Evolutionary conservation across 2,329 filamentous ascomycete genomes (phyloP).

Genomic region (Didymella exigua): DNA sequence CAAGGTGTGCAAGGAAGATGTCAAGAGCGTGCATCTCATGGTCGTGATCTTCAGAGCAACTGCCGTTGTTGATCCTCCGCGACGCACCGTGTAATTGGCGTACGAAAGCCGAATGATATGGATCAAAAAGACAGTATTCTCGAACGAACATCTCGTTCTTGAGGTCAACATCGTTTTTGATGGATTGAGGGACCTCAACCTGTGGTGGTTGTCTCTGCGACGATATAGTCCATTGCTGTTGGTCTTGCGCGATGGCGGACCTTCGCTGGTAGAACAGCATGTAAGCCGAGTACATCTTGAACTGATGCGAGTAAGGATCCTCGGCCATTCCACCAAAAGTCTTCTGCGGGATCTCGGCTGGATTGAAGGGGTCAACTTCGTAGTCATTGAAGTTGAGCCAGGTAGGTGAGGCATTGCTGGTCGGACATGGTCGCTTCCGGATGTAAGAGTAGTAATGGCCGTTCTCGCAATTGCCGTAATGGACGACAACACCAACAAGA

Average conservation of each 20-base stretch:
- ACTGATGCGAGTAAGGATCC: slow-evolving; percentile 35
- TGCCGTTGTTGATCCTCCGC: slow-evolving; percentile 54
- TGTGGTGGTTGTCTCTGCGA: slow-evolving; percentile 52
- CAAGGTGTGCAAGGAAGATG: slow-evolving; percentile 68
- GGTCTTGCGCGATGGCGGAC: slow-evolving; percentile 61
- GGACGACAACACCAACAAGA: slow-evolving; percentile 91
- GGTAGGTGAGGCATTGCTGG: slow-evolving; percentile 50
- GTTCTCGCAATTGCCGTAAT: slow-evolving; percentile 89
- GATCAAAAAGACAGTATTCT: slow-evolving; percentile 80
- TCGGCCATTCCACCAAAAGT: slow-evolving; percentile 66
- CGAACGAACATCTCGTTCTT: slow-evolving; percentile 77
- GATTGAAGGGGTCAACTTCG: slow-evolving; percentile 77
- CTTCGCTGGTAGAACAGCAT: slow-evolving; percentile 96
- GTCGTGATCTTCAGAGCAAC: slow-evolving; percentile 56
- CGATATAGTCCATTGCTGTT: slow-evolving; percentile 48
- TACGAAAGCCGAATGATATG: slow-evolving; percentile 71
- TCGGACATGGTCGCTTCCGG: slow-evolving; percentile 71
- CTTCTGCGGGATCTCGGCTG: slow-evolving; percentile 70
- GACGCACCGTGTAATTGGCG: slow-evolving; percentile 65
- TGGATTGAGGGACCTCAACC: slow-evolving; percentile 52
- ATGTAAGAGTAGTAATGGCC: slow-evolving; percentile 98
- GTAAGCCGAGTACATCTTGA: slow-evolving; percentile 72
- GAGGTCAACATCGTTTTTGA: slow-evolving; percentile 64
- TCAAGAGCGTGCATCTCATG: slow-evolving; percentile 59
- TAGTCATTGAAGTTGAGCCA: slow-evolving; percentile 98